A percentile compares a stretch with the other conserved stretches of the same genome.
phyloP scores from a whole-genome alignment of 495 filamentous ascomycete species.

The Cercophora scortea region DNA sequence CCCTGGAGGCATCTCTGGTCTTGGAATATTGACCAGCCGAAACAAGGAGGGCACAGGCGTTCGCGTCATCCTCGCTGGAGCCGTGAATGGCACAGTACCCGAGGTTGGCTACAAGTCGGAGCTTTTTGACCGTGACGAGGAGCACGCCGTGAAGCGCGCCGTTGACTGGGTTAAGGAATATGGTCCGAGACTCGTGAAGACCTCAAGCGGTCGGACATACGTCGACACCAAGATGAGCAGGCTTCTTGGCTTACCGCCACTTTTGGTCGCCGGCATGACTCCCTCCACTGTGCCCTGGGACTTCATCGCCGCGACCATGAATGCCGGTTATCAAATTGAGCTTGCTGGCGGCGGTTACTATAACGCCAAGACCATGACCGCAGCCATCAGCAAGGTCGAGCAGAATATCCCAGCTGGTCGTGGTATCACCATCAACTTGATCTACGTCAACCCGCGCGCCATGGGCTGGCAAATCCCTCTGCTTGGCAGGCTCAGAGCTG shows the following conservation, averaged over 20 bases:
- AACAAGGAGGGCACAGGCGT: slow-evolving; percentile 98
- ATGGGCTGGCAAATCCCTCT: slow-evolving; percentile 98
- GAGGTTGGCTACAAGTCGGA: slow-evolving; percentile 97
- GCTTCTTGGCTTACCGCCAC: slow-evolving; percentile 77
- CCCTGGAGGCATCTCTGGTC: slow-evolving; percentile 89
- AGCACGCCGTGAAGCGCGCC: slow-evolving; percentile 87
- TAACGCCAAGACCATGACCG: slow-evolving; percentile 81
- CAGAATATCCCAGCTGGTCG: slow-evolving; percentile 79
- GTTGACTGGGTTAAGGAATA: slow-evolving; percentile 98
- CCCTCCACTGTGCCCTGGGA: slow-evolving; percentile 91
- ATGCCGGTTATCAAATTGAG: slow-evolving; percentile 90
- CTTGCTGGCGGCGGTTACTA: slow-evolving; percentile 91
- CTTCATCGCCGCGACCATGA: slow-evolving; percentile 93
- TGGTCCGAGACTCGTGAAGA: slow-evolving; percentile 80
- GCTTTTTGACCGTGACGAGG: slow-evolving; percentile 89
- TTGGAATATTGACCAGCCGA: slow-evolving; percentile 92
- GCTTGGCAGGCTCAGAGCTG: slow-evolving; percentile 71
- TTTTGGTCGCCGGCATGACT: slow-evolving; percentile 96
- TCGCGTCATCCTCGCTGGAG: slow-evolving; percentile 84
- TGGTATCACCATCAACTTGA: slow-evolving; percentile 89
- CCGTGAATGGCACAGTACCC: slow-evolving; percentile 78
- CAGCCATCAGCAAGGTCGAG: slow-evolving; percentile 83
- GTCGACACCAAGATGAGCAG: slow-evolving; percentile 98
- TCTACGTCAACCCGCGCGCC: slow-evolving; percentile 91
- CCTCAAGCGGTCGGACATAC: slow-evolving; percentile 74